Evolutionary conservation across 495 filamentous ascomycete species (phyloP), one percentile per base, ranked within the genome.

Genomic region (Podospora pseudoanserina): DNA sequence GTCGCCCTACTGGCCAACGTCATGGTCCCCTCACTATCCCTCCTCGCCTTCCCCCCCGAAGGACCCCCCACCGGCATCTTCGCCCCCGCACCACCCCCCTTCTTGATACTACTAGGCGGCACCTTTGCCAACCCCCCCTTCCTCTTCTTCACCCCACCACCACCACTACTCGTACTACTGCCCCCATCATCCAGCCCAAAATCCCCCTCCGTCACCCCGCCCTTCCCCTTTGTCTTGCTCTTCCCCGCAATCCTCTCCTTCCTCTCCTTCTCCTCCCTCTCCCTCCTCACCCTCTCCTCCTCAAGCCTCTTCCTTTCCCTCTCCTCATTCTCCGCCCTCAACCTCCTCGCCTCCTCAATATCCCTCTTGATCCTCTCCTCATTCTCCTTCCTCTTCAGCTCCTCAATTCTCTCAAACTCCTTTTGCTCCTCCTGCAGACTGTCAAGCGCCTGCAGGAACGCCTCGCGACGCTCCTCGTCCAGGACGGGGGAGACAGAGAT

Each of bases 391-490:
- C 86, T 80, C 70, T 89, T 90, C 74, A 91, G 87, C 67, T 86
- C 86, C 68, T 87, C 84, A 53, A 82, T 82, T 64, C 86, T 80
- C 67, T 89, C 88, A 23, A 81, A 84, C 58, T 91, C 89, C 13
- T 86, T 80, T 71, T 89, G 78, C 68, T 93, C 89, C n/a, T 92
- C 89, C 60, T 87, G 86, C 56, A 94, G 87, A 90, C 76, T 94
- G 3, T 32, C 90, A 7, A 88, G 77, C 9, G 84, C 91, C 71
- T 92, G 90, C 3, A 94, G 74, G 76, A 96, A 96, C 1, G 88
- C 88, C 61, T 97, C 95, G 76, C 91, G 89, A 44, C 91, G 86
- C 75, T 98, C 95, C 66, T 98, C 94, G 76, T 97, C 95, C 0
- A 99, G 86, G 26, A 95, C 86, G 53, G 93, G 86, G 73, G 86